Conservation (phyloP, 1,139 yeast genomes). For the Geotrichum cucujoidarum region DNA sequence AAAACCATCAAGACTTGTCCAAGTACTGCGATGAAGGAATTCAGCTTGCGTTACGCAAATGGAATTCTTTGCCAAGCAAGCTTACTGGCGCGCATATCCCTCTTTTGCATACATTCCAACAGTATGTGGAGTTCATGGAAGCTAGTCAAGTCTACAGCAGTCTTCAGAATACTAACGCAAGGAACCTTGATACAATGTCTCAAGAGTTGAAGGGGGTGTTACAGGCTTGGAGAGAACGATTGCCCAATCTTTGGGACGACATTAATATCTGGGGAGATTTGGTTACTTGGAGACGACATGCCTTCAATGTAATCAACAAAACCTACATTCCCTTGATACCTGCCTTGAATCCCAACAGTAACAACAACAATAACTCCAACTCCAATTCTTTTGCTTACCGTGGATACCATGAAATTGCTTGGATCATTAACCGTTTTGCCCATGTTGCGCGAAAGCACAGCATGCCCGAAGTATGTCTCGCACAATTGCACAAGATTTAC, state of each 20-base stretch:
- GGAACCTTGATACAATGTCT: conserved; percentile 83
- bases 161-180: conserved; percentile 83
- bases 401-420: conserved; percentile 97
- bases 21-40: conserved; percentile 93
- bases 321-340: conserved; percentile 92
- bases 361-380: conserved; percentile 49
- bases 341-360: conserved; percentile 68
- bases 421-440: conserved; percentile 97
- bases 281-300: conserved; percentile 98
- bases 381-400: conserved; percentile 91
- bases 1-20: conserved; percentile 69
- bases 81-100: conserved; percentile 86
- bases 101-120: conserved; percentile 89
- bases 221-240: conserved; percentile 96
- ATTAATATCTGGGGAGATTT: conserved; percentile 96
- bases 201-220: conserved; percentile 90
- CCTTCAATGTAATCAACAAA: conserved; percentile 93
- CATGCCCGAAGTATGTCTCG: conserved; percentile 94
- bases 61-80: conserved; percentile 83
- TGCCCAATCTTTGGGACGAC: conserved; percentile 97
- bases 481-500: conserved; percentile 87
- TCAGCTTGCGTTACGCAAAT: conserved; percentile 83
- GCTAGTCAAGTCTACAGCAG: conserved; percentile 93
- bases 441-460: conserved; percentile 96
- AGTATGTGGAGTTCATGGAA: conserved; percentile 95